Percentiles rank a stretch among this genome's conserved stretches.
Conservation (phyloP, 2,329 filamentous ascomycete species). For the Apiospora marii region DNA sequence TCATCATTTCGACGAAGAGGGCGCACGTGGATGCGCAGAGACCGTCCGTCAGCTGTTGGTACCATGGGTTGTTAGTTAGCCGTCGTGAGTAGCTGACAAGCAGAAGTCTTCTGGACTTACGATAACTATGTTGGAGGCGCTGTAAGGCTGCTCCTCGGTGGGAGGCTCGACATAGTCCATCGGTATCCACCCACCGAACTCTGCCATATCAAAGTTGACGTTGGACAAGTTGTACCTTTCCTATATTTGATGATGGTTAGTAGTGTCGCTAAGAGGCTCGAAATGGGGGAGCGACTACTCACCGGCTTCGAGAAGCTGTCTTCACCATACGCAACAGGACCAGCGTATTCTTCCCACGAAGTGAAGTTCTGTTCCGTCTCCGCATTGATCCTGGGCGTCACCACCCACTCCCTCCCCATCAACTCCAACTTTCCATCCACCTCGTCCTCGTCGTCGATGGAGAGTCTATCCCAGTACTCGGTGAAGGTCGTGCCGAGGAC, state of each 20-base stretch:
- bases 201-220: slow-evolving; percentile 27
- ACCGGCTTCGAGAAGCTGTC: slow-evolving; percentile 32
- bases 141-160: slow-evolving; percentile 22
- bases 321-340: slow-evolving; percentile 25
- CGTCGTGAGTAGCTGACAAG: too few species aligned
- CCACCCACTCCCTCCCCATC: slow-evolving; percentile 35
- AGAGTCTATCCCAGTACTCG: slow-evolving; percentile 24
- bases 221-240: slow-evolving; percentile 33
- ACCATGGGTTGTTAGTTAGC: neutral
- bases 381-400: slow-evolving; percentile 32
- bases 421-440: slow-evolving; percentile 21
- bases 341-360: slow-evolving; percentile 34
- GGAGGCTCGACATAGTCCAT: slow-evolving; percentile 27
- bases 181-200: slow-evolving; percentile 24
- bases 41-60: slow-evolving; percentile 38
- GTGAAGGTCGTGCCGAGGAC: slow-evolving; percentile 31
- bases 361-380: slow-evolving; percentile 33
- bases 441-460: slow-evolving; percentile 17
- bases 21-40: slow-evolving; percentile 42
- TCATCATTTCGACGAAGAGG: slow-evolving; percentile 41
- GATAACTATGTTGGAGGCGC: slow-evolving; percentile 31
- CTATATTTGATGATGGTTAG: neutral
- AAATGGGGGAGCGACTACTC: neutral
- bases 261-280: neutral
- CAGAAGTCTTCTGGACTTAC: slow-evolving; percentile 21